These are phyloP conservation scores for Wickerhamiella kurtzmanii DNA, from an alignment of 805 yeast species.

Conservation along the genomic window DNA sequence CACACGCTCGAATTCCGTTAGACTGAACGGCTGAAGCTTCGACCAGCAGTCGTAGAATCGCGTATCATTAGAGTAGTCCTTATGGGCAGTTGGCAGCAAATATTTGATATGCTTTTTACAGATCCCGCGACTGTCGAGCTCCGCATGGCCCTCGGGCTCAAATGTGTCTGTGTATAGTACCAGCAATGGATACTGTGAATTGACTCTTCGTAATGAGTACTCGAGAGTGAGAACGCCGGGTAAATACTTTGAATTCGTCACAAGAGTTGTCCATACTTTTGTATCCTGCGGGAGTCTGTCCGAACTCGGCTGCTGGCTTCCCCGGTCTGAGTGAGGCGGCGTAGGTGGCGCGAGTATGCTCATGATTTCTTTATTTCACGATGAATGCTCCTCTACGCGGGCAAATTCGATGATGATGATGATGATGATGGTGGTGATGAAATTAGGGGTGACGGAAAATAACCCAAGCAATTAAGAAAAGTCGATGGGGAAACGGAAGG, in stretches of 20 bases:
- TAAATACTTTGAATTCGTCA: slow-evolving; percentile 39
- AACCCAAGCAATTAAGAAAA: no score
- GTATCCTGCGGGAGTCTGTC: slow-evolving; percentile 3
- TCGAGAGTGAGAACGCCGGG: slow-evolving; percentile 40
- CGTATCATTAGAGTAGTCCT: slow-evolving; percentile 37
- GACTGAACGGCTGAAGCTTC: slow-evolving; percentile 41
- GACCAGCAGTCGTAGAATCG: slow-evolving; percentile 52
- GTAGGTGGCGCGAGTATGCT: background rate
- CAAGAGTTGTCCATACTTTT: slow-evolving; percentile 42
- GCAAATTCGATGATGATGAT: background rate
- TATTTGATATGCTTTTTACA: slow-evolving; percentile 31
- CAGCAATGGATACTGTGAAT: slow-evolving; percentile 38
- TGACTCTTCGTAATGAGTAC: slow-evolving; percentile 31
- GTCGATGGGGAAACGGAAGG: no score
- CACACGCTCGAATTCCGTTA: slow-evolving; percentile 39
- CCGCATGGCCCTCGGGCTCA: slow-evolving; percentile 30
- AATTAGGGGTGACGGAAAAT: no score
- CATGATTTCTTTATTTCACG: background rate
- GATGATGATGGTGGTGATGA: background rate
- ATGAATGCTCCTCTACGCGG: background rate
- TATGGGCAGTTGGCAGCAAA: slow-evolving; percentile 32
- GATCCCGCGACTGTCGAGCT: slow-evolving; percentile 31
- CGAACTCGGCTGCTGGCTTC: background rate
- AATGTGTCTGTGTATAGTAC: slow-evolving; percentile 41
- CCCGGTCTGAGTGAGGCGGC: background rate